These are phyloP conservation scores for Chaetomium cochliodes DNA, from an alignment of 495 filamentous ascomycete species.

Conservation along the genomic window DNA sequence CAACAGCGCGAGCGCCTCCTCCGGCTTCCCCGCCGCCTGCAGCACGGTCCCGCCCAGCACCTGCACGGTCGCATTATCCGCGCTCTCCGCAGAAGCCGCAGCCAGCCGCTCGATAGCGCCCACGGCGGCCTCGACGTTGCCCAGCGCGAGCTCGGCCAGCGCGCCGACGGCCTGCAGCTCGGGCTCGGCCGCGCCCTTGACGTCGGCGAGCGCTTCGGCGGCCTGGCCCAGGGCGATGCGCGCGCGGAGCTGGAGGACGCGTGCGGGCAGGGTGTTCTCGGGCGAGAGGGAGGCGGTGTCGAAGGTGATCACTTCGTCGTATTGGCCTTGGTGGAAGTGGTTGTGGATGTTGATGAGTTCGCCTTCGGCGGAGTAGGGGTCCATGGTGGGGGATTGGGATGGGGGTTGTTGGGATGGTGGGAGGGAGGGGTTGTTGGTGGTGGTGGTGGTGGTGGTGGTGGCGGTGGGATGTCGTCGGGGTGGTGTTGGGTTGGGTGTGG, in stretches of 20 bases:
- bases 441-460: not conserved
- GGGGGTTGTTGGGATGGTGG: conserved; percentile 1
- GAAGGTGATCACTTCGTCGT: conserved; percentile 76
- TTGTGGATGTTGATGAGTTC: conserved; percentile 95
- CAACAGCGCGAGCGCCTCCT: conserved; percentile 78
- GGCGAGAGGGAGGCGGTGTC: conserved; percentile 70
- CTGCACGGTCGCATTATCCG: conserved; percentile 80
- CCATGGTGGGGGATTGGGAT: conserved; percentile 39
- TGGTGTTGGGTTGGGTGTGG: conserved; percentile 1
- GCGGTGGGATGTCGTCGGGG: not conserved
- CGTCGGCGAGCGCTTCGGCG: conserved; percentile 65
- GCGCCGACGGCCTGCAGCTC: conserved; percentile 78
- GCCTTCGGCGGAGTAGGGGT: conserved; percentile 93
- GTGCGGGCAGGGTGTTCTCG: conserved; percentile 74
- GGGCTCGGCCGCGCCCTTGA: conserved; percentile 63
- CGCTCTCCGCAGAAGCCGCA: conserved; percentile 54
- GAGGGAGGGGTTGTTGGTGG: not conserved
- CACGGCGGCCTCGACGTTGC: conserved; percentile 60
- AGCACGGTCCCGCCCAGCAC: conserved; percentile 75
- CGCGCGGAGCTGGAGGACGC: conserved; percentile 75
- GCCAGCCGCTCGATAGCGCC: conserved; percentile 64
- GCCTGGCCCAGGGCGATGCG: conserved; percentile 77
- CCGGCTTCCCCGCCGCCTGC: conserved; percentile 69
- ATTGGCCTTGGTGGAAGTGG: conserved; percentile 91
- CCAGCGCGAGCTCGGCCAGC: conserved; percentile 65